Evolutionary conservation across 2,329 filamentous ascomycete species (phyloP), one percentile per base, ranked within the genome.

Genomic region (Coniochaeta hoffmannii): DNA sequence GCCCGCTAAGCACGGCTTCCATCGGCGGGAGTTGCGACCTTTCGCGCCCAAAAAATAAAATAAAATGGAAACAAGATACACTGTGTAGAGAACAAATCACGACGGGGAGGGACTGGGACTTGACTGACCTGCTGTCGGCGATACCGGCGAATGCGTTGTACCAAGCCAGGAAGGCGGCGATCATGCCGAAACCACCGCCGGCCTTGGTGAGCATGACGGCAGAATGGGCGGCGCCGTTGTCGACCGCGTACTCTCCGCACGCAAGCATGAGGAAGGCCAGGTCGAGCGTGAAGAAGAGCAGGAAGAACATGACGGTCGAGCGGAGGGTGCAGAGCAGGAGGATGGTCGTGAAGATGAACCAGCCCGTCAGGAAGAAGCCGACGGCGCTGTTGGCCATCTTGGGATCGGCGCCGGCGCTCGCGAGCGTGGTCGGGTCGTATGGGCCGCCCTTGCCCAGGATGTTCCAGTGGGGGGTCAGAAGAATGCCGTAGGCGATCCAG

Each of bases 121-220:
- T 31, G 31, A 73, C 79, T 63, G 68, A 85, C 82, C 79, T 82
- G 68, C 74, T 78, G 64, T 94, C 89, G 59, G 87, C 86, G 56
- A 94, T 82, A 82, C 89, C 89, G 53, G 89, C 88, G 58, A 93
- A 77, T 35, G 90, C 89, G 65, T 90, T 91, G 73, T 93, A 95
- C 90, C 90, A 95, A 4, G 90, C 89, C 55, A 89, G 67, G 68
- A 95, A 94, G 0, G 89, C 88, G 1, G 89, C 84, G 7, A 94
- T 64, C 59, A 94, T 78, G n/a, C 90, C 90, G 66, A 94, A 93
- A 58, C 85, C 78, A 54, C 90, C 90, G 60, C 88, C 90, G 4
- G 87, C 82, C 70, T 86, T 87, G 64, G 83, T 82, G 46, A 89
- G 73, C 15, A 69, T 71, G 5, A 70, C 56, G 61, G 78, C 70